Base-by-base conservation (phyloP, 805 yeast species). In the Clavispora fructus region DNA sequence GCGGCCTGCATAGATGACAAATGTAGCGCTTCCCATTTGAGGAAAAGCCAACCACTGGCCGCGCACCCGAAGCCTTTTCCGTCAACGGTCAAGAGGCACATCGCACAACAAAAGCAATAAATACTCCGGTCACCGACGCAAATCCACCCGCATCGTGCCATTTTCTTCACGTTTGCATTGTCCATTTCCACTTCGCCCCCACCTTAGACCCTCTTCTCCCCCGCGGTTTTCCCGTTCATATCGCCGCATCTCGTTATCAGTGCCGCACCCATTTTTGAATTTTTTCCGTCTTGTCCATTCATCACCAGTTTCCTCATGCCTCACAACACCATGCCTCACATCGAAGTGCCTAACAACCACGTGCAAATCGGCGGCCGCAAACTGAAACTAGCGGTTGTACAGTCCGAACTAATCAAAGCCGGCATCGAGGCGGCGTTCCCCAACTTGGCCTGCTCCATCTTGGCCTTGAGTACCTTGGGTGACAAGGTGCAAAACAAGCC, bases 401-500 rank as follows among this genome's bases (percentile, higher is more conserved):
- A 94, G 74, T 79, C 89, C 37, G 85, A 87, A 58, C 78, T 79
- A 40, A 89, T 92, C 33, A 84, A 82, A 50, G 74, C 67, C 13
- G 55, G 70, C 39, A 84, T 94, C 47, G 75, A 78, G 52, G 62
- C 67, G 26, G 70, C 71, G 17, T 85, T 80, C 60, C 90, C 94
- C 11, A 75, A 82, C 26, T 68, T 83, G 44, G 64, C 74, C n/a
- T 85, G 91, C 61, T 82, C 90, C 26, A 83, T 94, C 19, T 67
- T 87, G 11, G 91, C 96, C 4, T 75, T 88, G 33, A 77, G 84
- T 44, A 92, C 99, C 1, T 72, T 94, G 31, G 99, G 98, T 25
- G 99, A 94, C 69, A 85, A 87, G 60, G 83, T 86, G 28, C 94
- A 82, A 61, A 78, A 76, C 60, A 83, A 81, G 61, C 97, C 99